phyloP scores from a whole-genome alignment of 106 monocot species.

The Platanthera guangdongensis region DNA sequence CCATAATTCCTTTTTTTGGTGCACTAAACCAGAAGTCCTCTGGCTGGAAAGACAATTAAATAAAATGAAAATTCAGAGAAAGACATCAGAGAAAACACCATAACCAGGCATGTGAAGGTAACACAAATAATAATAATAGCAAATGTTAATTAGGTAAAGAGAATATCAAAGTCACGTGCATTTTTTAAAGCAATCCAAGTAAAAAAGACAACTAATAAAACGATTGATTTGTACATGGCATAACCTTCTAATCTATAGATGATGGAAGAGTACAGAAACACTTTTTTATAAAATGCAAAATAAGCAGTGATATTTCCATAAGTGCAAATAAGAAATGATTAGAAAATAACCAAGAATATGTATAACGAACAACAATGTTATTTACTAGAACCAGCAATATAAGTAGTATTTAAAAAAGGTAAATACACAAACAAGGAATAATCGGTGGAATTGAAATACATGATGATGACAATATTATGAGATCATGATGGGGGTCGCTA shows the following conservation, averaged over 20 bases:
- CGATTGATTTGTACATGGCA: neutral
- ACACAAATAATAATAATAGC: neutral
- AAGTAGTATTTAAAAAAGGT: neutral
- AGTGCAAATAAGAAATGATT: neutral
- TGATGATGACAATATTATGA: neutral
- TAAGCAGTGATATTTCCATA: neutral
- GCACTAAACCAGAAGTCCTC: conserved; percentile 93
- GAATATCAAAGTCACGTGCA: neutral
- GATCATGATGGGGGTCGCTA: too few relatives aligned
- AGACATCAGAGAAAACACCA: neutral
- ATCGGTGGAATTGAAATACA: neutral
- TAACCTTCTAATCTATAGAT: neutral
- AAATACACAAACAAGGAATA: neutral
- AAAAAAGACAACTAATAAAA: neutral
- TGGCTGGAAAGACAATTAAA: conserved; percentile 42
- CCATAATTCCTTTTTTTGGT: conserved; percentile 96
- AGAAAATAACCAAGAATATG: neutral
- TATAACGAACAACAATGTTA: too few relatives aligned
- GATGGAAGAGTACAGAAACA: neutral
- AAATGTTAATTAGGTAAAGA: neutral
- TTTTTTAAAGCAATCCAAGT: neutral
- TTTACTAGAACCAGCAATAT: too few relatives aligned
- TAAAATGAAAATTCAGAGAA: neutral
- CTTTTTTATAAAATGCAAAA: neutral
- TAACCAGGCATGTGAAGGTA: neutral